Evolutionary conservation across 768 basidiomycete species (phyloP), one percentile per base, ranked within the genome.

Genomic region (Pleurotus pulmonarius): DNA sequence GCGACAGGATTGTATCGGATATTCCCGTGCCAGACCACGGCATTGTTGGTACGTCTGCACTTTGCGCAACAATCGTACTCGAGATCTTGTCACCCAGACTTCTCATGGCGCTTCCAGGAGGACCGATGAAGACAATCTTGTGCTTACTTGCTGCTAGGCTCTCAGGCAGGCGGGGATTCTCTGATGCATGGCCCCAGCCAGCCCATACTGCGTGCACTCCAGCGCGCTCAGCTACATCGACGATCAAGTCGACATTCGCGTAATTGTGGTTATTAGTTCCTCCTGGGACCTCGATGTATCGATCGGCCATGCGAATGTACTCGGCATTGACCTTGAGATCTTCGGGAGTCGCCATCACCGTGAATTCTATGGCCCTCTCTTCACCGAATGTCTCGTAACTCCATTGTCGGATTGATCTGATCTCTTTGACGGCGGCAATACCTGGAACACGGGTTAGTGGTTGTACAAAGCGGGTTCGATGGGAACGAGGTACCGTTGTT

Each of bases 181-280:
- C 97, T 2, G 97, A 98, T 24, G 97, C 97, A 71, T 99, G 97
- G 49, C 97, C 97, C 97, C 97, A 99, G 56, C 97, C 97, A 37
- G 97, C 97, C 97, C 97, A 99, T 22, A 99, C 97, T 44, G 97
- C 97, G 67, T 99, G 97, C 1, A 98, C 97, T 29, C 94, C 97
- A 18, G 94, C 83, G 61, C 97, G 88, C 73, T 99, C 95, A 43
- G 97, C 97, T 56, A 99, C 86, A 68, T 99, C 97, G 57, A 98
- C 92, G 65, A 99, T 98, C 66, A 97, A 87, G 67, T 99, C 97
- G 64, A 99, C 97, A 70, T 99, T 99, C 63, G 97, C 97, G 67
- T 98, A 98, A 73, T 99, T 98, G 82, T 98, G 94, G 80, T 98
- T 99, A 71, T 99, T 99, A 16, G 90, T 85, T 59, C 97, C 97